These are phyloP conservation scores for Cladophialophora carrionii DNA, from an alignment of 2,329 filamentous ascomycete species.

Conservation along the genomic window DNA sequence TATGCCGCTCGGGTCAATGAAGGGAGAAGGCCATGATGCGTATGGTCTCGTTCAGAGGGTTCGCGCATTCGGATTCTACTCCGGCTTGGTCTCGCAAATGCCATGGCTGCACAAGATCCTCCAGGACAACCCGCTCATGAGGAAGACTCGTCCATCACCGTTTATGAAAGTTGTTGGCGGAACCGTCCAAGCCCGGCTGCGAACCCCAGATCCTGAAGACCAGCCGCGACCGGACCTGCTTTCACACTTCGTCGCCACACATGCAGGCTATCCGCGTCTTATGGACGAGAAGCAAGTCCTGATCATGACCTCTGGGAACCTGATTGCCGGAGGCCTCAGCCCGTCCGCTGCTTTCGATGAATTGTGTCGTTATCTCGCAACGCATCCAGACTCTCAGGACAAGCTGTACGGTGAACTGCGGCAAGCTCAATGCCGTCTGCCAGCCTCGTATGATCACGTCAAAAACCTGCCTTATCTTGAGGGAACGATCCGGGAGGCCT, in stretches of 20 bases:
- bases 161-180: conserved; percentile 13
- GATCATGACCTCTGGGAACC: conserved; percentile 18
- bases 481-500: conserved; percentile 20
- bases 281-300: conserved; percentile 18
- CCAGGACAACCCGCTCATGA: conserved; percentile 19
- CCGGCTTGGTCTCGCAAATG: conserved; percentile 23
- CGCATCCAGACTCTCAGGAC: conserved; percentile 16
- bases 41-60: conserved; percentile 17
- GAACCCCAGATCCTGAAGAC: conserved; percentile 16
- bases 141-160: conserved; percentile 19
- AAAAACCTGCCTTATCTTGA: conserved; percentile 17
- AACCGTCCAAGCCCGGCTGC: conserved; percentile 12
- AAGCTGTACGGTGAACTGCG: conserved; percentile 14
- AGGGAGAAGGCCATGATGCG: conserved; percentile 22
- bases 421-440: conserved; percentile 2
- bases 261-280: conserved; percentile 8
- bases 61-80: conserved; percentile 13
- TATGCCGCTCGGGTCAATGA: conserved; percentile 41
- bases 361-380: conserved; percentile 15
- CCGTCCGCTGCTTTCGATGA: conserved; percentile 13
- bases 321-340: conserved; percentile 22
- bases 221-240: conserved; percentile 19
- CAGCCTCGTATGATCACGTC: conserved; percentile 10
- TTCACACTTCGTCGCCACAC: conserved; percentile 18
- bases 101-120: conserved; percentile 23